These are phyloP conservation scores for Zygosaccharomyces sapae DNA, from an alignment of 1,139 yeast species.

Conservation along the genomic window DNA sequence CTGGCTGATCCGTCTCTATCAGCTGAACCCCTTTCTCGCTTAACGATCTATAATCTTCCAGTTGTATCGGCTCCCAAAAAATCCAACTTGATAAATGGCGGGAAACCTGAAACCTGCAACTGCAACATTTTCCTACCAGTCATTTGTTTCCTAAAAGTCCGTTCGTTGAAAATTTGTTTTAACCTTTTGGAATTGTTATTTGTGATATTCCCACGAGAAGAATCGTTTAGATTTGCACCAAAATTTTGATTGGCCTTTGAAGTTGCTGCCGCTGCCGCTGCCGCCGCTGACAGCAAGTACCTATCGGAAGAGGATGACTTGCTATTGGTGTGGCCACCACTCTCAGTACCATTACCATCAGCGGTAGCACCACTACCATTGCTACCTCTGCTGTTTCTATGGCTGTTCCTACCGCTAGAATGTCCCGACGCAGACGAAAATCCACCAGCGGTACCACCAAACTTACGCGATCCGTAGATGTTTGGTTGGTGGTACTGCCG, in stretches of 20 bases:
- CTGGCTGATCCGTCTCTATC: constrained; percentile 22
- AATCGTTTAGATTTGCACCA: background rate
- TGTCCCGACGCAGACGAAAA: background rate
- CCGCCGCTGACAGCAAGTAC: constrained; percentile 3
- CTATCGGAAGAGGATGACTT: background rate
- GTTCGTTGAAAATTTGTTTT: constrained; percentile 34
- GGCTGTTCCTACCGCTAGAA: background rate
- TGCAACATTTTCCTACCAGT: constrained; percentile 36
- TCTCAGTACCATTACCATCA: background rate
- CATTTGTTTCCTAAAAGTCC: constrained; percentile 36
- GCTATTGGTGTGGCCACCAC: too few species aligned
- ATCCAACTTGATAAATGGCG: constrained; percentile 33
- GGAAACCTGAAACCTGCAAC: constrained; percentile 31
- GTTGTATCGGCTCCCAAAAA: constrained; percentile 14
- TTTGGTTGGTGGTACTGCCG: constrained; percentile 4
- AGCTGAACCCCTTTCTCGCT: constrained; percentile 9
- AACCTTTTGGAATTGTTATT: constrained; percentile 18
- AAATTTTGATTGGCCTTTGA: constrained; percentile 3
- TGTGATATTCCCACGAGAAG: background rate
- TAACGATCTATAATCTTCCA: constrained; percentile 9
- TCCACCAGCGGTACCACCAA: background rate
- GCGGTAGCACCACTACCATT: background rate
- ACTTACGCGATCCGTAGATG: background rate
- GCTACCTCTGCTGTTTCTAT: background rate
- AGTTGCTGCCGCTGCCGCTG: constrained; percentile 5